phyloP scores from a whole-genome alignment of 1,284 basidiomycete genomes.

The Apiotrichum siamense region DNA sequence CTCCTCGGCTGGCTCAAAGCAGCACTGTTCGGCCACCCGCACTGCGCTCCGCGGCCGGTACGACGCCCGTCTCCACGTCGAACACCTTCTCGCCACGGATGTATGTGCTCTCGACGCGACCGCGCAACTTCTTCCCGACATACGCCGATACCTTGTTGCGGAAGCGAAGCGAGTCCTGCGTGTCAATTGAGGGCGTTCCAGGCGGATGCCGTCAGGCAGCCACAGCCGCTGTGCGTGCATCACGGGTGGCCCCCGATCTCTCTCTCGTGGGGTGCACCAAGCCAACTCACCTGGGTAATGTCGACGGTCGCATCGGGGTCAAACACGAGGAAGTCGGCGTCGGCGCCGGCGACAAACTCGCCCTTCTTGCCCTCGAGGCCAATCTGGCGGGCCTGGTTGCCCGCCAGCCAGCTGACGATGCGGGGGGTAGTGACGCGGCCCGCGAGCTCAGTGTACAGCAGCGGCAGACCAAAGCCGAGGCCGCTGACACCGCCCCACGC shows the following conservation, averaged over 20 bases:
- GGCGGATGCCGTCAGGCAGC: slow-evolving; percentile 40
- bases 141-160: slow-evolving; percentile 91
- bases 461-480: slow-evolving; percentile 74
- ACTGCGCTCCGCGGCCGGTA: no score
- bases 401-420: slow-evolving; percentile 68
- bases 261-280: not conserved
- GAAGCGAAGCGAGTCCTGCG: slow-evolving; percentile 65
- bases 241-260: not conserved
- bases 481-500: slow-evolving; percentile 92
- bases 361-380: slow-evolving; percentile 67
- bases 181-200: no score
- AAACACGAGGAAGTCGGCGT: slow-evolving; percentile 81
- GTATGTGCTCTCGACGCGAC: slow-evolving; percentile 67
- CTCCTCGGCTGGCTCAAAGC: no score
- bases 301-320: slow-evolving; percentile 61
- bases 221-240: no score
- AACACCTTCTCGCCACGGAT: slow-evolving; percentile 67
- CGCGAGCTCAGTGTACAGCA: slow-evolving; percentile 73
- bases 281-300: slow-evolving; percentile 51
- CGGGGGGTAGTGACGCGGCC: slow-evolving; percentile 55
- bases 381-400: slow-evolving; percentile 67
- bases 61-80: slow-evolving; percentile 40
- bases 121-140: slow-evolving; percentile 63
- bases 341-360: slow-evolving; percentile 60
- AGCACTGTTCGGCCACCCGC: no score